These are phyloP conservation scores for Salvia miltiorrhiza DNA, from an alignment of 257 asterid genomes.

Conservation along the genomic window DNA sequence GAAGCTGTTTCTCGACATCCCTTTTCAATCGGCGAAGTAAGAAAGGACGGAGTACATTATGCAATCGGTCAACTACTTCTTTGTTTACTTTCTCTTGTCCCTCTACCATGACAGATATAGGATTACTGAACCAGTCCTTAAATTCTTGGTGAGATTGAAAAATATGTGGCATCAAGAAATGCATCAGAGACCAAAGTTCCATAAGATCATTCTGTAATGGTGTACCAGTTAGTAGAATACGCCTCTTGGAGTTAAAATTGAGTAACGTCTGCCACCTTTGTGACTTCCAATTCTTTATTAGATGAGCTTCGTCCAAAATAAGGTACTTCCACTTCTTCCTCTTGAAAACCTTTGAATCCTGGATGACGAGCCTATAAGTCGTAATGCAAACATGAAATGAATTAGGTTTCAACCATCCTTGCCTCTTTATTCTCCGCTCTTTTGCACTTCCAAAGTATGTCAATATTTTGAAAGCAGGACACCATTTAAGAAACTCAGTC, in stretches of 20 bases:
- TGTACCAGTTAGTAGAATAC: constrained; percentile 95
- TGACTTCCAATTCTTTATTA: constrained; percentile 98
- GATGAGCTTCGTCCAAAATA: constrained; percentile 97
- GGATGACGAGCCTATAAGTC: constrained; percentile 95
- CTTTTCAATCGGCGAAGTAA: constrained; percentile 93
- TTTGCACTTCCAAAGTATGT: constrained; percentile 99
- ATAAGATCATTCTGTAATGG: constrained; percentile 98
- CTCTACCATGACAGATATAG: constrained; percentile 97
- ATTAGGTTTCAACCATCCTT: constrained; percentile 97
- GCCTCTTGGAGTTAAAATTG: constrained; percentile 95
- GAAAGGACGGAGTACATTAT: constrained; percentile 98
- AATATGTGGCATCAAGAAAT: constrained; percentile 98
- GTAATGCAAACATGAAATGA: constrained; percentile 95
- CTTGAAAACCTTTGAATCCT: constrained; percentile 94
- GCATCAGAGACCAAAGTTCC: constrained; percentile 99
- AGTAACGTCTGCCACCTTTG: constrained; percentile 99
- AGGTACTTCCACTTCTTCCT: constrained; percentile 98
- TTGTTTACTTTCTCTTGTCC: constrained; percentile 97
- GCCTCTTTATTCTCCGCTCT: constrained; percentile 90
- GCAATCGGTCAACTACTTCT: constrained; percentile 96
- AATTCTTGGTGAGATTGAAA: constrained; percentile 99
- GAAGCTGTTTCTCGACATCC: constrained; percentile 99
- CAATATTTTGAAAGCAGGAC: constrained; percentile 98
- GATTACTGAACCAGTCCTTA: constrained; percentile 98
- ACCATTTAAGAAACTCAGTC: constrained; percentile 98